These are phyloP conservation scores for Euryodendron excelsum DNA, from an alignment of 148 eudicot species.

Conservation along the genomic window DNA sequence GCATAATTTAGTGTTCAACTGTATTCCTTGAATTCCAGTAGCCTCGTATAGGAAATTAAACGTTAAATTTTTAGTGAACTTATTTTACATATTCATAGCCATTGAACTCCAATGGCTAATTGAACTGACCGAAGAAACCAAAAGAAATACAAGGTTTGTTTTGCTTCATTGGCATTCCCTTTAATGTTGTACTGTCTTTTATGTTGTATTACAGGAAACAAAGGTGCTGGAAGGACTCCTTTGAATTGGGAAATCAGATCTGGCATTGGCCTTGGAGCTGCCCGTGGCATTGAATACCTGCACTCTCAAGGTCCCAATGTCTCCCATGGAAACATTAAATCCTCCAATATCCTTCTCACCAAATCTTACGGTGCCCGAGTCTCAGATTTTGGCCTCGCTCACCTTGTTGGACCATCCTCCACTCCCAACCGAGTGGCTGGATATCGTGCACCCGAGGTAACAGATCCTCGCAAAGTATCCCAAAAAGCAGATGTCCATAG, in stretches of 20 bases:
- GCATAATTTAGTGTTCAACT: not conserved
- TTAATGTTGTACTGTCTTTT: too few relatives aligned
- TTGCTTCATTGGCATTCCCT: too few relatives aligned
- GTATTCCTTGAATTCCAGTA: too few relatives aligned
- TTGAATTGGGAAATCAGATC: too few relatives aligned
- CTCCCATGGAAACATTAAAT: too few relatives aligned
- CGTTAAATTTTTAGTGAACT: not conserved
- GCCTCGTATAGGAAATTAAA: too few relatives aligned
- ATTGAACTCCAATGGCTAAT: not conserved
- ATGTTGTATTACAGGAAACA: slow-evolving; percentile 27
- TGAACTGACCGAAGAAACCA: not conserved
- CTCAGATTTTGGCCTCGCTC: slow-evolving; percentile 41
- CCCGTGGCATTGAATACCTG: too few relatives aligned
- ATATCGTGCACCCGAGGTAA: slow-evolving; percentile 51
- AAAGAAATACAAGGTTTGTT: too few relatives aligned
- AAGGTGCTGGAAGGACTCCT: not conserved
- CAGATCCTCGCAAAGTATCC: slow-evolving; percentile 40
- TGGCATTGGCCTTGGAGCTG: too few relatives aligned
- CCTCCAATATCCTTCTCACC: slow-evolving; percentile 22
- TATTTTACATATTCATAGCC: not conserved
- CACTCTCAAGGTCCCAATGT: too few relatives aligned
- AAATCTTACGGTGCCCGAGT: slow-evolving; percentile 37
- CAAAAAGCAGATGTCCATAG: slow-evolving; percentile 46
- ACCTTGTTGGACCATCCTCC: slow-evolving; percentile 32
- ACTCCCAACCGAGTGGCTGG: slow-evolving; percentile 39